Conservation (phyloP, 192 early-diverging fungal species). For the Backusella australiensis region DNA sequence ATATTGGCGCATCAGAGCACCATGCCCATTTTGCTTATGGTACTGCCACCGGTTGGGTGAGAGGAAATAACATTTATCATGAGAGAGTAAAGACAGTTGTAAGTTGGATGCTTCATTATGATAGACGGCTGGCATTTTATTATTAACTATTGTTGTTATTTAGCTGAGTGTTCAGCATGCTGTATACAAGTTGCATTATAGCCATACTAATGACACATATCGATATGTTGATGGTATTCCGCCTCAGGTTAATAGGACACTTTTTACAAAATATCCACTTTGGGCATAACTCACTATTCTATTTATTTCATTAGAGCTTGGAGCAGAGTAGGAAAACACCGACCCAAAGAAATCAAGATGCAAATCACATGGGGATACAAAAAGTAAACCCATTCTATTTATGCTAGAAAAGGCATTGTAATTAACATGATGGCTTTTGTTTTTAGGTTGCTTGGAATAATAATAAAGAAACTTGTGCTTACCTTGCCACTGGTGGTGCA, state of each 20-base stretch:
- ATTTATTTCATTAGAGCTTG: not conserved
- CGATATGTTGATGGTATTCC: conserved; percentile 24
- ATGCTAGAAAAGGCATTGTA: not conserved
- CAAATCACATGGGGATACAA: not conserved
- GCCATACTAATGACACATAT: conserved; percentile 8
- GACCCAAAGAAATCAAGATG: not conserved
- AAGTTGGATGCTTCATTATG: not conserved
- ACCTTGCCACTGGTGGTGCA: conserved; percentile 22
- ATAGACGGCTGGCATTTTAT: not conserved
- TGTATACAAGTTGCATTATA: conserved; percentile 21
- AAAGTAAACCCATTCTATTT: not conserved
- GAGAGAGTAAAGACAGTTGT: conserved; percentile 2
- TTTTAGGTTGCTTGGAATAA: conserved; percentile 29
- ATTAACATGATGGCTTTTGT: not conserved
- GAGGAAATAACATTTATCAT: conserved; percentile 16
- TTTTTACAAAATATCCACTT: not conserved
- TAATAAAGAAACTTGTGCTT: conserved; percentile 12
- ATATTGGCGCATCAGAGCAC: conserved; percentile 6
- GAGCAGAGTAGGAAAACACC: not conserved
- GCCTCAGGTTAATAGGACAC: conserved; percentile 3
- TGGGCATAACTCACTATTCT: not conserved
- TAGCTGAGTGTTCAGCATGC: not conserved
- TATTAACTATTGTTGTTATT: not conserved
- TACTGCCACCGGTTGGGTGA: conserved; percentile 17
- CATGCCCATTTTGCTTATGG: not conserved